Base-by-base conservation (phyloP, 73 alveolate species). In the Paramecium tetraurelia region DNA sequence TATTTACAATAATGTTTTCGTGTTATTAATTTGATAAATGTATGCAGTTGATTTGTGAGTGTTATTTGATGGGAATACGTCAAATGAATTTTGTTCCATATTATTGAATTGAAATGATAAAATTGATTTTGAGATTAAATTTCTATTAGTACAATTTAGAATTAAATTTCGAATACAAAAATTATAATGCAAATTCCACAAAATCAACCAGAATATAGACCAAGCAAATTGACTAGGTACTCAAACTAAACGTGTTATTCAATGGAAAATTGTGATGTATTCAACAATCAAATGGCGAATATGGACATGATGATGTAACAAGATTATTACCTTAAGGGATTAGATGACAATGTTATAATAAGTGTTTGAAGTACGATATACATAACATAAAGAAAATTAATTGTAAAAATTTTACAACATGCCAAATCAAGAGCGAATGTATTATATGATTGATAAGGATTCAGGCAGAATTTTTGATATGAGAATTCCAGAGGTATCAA, bases 401-500 rank as follows among this genome's bases (percentile, higher is more conserved):
- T 7, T 14, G 5, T 11, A 20, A 43, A 38, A 59, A 21, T 80
- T 80, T 46, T 43, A 80, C 27, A 33, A 21, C 31, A 18, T 80
- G 53, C 90, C 90, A n/a, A 20, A 21, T 44, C 33, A 80, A 46
- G 90, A 80, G 14, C 2, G 90, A 38, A 80, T 80, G 90, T 80
- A 43, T 80, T 80, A 36, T 46, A 43, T 80, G 44, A 43, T 80
- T 12, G 90, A 80, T 46, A 80, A 80, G 31, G 90, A 46, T 43
- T 41, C 75, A 41, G 72, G 90, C n/a, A 29, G 29, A 80, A 80
- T 80, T 12, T 80, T 43, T 80, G 90, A 80, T 43, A 80, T 46
- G 72, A 18, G 90, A 41, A 80, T 29, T 10, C 75, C 72, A 9
- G 72, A 21, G 14, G 90, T 43, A 80, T 41, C 11, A 29, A 53